Evolutionary conservation across 225 moss, liverwort and hornwort species (phyloP).

Genomic region (Sphagnum contortum): DNA sequence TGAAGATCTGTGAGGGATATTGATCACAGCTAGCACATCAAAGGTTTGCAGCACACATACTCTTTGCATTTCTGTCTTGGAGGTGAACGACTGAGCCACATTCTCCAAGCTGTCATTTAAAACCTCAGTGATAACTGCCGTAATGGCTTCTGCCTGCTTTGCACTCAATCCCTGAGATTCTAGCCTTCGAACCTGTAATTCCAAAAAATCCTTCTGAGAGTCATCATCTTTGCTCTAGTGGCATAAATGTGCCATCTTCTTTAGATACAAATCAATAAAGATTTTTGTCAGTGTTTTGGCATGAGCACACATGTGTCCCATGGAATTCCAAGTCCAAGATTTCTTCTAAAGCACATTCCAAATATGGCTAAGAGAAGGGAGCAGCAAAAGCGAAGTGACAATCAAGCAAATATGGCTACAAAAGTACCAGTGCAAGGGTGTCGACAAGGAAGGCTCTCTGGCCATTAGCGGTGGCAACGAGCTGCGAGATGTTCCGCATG

Average conservation of each 20-base stretch:
- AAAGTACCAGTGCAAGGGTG: slow-evolving; percentile 77
- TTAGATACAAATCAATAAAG: no score
- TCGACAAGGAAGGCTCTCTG: slow-evolving; percentile 95
- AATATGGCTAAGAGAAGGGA: not conserved
- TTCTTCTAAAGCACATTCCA: not conserved
- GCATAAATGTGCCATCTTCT: no score
- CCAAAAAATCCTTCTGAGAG: not conserved
- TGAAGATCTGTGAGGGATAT: not conserved
- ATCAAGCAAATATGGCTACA: not conserved
- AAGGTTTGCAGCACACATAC: slow-evolving; percentile 26
- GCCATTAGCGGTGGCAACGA: slow-evolving; percentile 73
- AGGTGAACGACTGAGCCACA: slow-evolving; percentile 88
- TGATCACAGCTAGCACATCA: not conserved
- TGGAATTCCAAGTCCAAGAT: not conserved
- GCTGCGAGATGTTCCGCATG: slow-evolving; percentile 88
- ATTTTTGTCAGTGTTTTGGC: no score
- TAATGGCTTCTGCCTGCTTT: slow-evolving; percentile 94
- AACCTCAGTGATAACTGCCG: slow-evolving; percentile 96
- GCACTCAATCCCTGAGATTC: slow-evolving; percentile 92
- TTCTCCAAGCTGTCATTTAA: slow-evolving; percentile 99
- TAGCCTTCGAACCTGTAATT: slow-evolving; percentile 72
- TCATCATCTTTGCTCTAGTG: no score
- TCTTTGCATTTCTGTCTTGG: slow-evolving; percentile 95
- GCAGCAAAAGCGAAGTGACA: not conserved
- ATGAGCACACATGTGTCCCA: no score